A percentile compares a stretch with the other conserved stretches of the same genome.
Conservation (phyloP, 2,329 filamentous ascomycete species). For the Blastomyces parvus region DNA sequence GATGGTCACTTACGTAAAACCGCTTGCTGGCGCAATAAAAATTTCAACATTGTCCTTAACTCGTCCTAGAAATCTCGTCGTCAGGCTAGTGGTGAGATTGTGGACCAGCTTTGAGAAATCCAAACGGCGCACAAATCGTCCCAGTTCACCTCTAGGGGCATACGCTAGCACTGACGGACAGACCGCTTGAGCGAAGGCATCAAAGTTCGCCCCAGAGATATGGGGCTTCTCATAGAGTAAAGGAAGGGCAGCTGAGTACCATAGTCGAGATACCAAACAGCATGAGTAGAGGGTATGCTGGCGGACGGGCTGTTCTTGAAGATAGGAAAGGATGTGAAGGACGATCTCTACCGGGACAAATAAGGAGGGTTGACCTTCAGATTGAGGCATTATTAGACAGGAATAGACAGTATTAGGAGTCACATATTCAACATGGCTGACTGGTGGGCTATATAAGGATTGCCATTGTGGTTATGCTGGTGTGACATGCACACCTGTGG, state of each 20-base stretch:
- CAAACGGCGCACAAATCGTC: slow-evolving; percentile 43
- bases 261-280: slow-evolving; percentile 46
- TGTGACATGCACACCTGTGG: too few relatives aligned
- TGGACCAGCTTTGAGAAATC: slow-evolving; percentile 49
- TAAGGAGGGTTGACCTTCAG: slow-evolving; percentile 18
- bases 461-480: background rate
- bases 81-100: slow-evolving; percentile 49
- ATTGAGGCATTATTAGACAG: slow-evolving; percentile 12
- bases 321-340: slow-evolving; percentile 40
- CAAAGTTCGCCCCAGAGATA: slow-evolving; percentile 45
- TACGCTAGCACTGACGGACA: slow-evolving; percentile 44
- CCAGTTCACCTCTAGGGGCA: slow-evolving; percentile 38
- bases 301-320: slow-evolving; percentile 29
- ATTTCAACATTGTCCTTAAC: slow-evolving; percentile 43
- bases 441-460: background rate
- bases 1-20: slow-evolving; percentile 42
- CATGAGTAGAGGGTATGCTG: slow-evolving; percentile 44
- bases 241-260: slow-evolving; percentile 46
- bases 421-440: background rate
- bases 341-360: slow-evolving; percentile 49
- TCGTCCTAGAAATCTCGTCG: slow-evolving; percentile 47
- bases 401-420: background rate
- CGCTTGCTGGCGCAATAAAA: slow-evolving; percentile 50
- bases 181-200: slow-evolving; percentile 46
- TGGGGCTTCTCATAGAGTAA: slow-evolving; percentile 46